A percentile compares a stretch with the other conserved stretches of the same genome.
Conservation (phyloP, 768 basidiomycete genomes). For the Boletus sensibilis region DNA sequence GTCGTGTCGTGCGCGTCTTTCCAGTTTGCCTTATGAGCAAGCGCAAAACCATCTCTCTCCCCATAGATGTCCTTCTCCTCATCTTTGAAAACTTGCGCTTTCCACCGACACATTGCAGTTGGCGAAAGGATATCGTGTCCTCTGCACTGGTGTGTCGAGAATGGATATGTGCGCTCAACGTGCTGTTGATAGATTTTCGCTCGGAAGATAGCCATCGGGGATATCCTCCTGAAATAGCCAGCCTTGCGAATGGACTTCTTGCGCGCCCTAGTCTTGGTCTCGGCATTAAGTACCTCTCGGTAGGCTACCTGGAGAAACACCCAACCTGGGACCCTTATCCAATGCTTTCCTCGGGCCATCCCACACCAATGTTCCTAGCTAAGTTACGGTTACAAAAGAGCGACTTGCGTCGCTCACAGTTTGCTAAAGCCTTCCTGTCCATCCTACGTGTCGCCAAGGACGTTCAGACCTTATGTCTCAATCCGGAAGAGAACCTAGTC, state of each 20-base stretch:
- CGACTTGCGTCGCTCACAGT: neutral
- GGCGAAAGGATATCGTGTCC: constrained; percentile 6
- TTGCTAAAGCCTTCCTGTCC: constrained; percentile 1
- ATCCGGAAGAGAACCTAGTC: neutral
- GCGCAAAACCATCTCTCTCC: constrained; percentile 1
- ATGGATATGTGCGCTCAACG: constrained; percentile 13
- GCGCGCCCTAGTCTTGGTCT: constrained; percentile 1
- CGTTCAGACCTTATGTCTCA: neutral
- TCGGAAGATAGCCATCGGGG: neutral
- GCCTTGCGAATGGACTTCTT: neutral
- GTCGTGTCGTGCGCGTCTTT: constrained; percentile 5
- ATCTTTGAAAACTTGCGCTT: constrained; percentile 5
- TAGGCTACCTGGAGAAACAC: constrained; percentile 5
- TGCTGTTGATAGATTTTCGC: constrained; percentile 10
- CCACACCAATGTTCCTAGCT: neutral
- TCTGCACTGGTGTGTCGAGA: constrained; percentile 9
- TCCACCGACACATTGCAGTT: neutral
- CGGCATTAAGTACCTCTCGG: constrained; percentile 10
- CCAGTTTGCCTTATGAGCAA: neutral
- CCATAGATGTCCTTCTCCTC: constrained; percentile 7
- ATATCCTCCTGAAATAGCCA: constrained; percentile 5
- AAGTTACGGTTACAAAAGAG: neutral
- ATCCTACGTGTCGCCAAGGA: constrained; percentile 3
- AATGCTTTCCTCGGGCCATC: neutral
- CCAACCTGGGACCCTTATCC: constrained; percentile 1